Conservation (phyloP, 1,284 basidiomycete species). For the Amylostereum areolatum region DNA sequence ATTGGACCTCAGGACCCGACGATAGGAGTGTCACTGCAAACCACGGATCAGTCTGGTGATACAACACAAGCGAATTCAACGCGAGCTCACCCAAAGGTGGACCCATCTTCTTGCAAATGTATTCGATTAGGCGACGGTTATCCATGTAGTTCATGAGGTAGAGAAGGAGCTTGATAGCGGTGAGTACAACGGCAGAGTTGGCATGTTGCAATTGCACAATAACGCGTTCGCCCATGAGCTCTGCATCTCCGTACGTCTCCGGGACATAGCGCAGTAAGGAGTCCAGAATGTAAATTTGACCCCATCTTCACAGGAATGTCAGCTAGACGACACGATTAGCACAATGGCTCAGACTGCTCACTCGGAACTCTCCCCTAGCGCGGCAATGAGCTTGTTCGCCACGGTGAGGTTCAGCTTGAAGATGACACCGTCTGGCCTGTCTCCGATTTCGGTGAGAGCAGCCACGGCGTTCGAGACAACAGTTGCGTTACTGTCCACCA, state of each 20-base stretch:
- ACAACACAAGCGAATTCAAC: not conserved
- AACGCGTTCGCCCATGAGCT: constrained; percentile 90
- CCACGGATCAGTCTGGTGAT: constrained; percentile 1
- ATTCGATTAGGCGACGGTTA: constrained; percentile 77
- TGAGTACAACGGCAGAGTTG: constrained; percentile 92
- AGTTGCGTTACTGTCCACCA: constrained; percentile 92
- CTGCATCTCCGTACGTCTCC: constrained; percentile 82
- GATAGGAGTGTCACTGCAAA: constrained; percentile 83
- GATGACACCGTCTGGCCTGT: constrained; percentile 84
- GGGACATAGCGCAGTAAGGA: constrained; percentile 92
- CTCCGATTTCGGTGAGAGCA: constrained; percentile 86
- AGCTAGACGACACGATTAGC: constrained; percentile 4
- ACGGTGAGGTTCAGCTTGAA: constrained; percentile 81
- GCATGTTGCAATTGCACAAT: constrained; percentile 88
- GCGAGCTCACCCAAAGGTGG: constrained; percentile 79
- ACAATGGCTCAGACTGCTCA: constrained; percentile 33
- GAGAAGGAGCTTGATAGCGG: constrained; percentile 90
- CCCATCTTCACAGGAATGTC: constrained; percentile 67
- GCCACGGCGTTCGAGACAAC: constrained; percentile 95
- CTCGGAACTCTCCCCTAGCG: constrained; percentile 90
- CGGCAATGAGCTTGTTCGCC: constrained; percentile 80
- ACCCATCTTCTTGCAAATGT: constrained; percentile 95
- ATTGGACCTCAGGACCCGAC: constrained; percentile 97
- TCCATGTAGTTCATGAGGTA: constrained; percentile 99
- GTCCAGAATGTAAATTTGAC: constrained; percentile 97